Evolutionary conservation across 1,139 yeast species (phyloP).

Genomic region (Pneumocystis jirovecii): DNA sequence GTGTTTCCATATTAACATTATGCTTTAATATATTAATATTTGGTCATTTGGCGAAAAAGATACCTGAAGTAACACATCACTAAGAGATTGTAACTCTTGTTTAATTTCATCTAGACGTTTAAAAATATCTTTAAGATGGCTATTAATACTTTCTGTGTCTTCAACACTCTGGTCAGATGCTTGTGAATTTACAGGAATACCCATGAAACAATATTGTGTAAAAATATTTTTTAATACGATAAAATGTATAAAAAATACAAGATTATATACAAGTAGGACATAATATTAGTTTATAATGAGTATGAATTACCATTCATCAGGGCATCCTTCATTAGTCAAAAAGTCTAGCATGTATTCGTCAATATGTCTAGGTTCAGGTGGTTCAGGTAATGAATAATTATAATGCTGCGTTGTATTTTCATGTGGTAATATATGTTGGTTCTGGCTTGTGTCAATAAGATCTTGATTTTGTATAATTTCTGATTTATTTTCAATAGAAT

Average conservation of each 20-base stretch:
- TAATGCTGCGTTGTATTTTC: constrained; percentile 23
- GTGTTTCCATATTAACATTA: constrained; percentile 47
- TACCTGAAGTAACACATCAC: background rate
- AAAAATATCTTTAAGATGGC: background rate
- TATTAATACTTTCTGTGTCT: too few species aligned
- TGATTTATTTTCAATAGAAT: constrained; percentile 7
- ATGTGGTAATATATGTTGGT: constrained; percentile 17
- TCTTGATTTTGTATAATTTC: background rate
- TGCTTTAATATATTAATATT: constrained; percentile 16
- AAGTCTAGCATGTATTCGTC: constrained; percentile 93
- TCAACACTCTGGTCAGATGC: background rate
- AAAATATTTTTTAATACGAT: background rate
- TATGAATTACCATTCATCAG: constrained; percentile 7
- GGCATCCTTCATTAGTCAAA: constrained; percentile 35
- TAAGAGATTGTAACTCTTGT: background rate
- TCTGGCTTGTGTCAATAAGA: constrained; percentile 10
- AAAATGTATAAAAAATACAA: background rate
- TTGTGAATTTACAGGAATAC: background rate
- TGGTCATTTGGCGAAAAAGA: background rate
- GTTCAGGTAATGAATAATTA: constrained; percentile 38
- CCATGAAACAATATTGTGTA: background rate
- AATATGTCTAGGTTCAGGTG: constrained; percentile 62
- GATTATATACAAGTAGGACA: background rate
- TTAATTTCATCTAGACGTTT: background rate
- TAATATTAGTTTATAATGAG: background rate